phyloP scores from a whole-genome alignment of 495 filamentous ascomycete genomes.

The Apiosordaria backusii region DNA sequence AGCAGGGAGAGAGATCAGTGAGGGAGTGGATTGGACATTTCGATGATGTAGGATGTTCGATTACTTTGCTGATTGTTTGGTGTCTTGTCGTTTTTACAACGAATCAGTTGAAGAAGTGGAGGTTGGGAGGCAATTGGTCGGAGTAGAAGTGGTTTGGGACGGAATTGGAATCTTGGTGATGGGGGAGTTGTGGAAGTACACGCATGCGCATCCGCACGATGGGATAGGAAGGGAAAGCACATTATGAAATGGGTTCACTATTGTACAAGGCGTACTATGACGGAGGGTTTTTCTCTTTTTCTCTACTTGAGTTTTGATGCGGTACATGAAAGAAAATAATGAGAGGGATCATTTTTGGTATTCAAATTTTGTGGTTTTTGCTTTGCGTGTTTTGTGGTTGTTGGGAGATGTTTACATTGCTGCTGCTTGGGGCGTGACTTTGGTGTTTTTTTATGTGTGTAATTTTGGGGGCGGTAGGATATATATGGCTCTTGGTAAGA shows the following conservation, averaged over 20 bases:
- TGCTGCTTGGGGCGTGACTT: too few relatives aligned
- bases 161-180: not conserved
- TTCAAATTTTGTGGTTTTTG: not conserved
- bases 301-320: not conserved
- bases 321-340: slow-evolving; percentile 3
- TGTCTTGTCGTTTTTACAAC: not conserved
- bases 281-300: not conserved
- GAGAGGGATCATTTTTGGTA: slow-evolving; percentile 1
- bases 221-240: not conserved
- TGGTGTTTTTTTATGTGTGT: not conserved
- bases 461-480: not conserved
- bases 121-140: not conserved
- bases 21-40: slow-evolving; percentile 13
- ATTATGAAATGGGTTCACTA: not conserved
- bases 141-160: not conserved
- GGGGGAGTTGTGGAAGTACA: not conserved
- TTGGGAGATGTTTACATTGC: not conserved
- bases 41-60: not conserved
- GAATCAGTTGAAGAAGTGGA: too few relatives aligned
- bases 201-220: not conserved
- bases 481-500: not conserved
- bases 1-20: not conserved
- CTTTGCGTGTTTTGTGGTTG: not conserved
- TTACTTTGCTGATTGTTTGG: slow-evolving; percentile 1
- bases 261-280: not conserved